phyloP scores from a whole-genome alignment of 2,329 filamentous ascomycete genomes.

The Cordyceps cicadae region DNA sequence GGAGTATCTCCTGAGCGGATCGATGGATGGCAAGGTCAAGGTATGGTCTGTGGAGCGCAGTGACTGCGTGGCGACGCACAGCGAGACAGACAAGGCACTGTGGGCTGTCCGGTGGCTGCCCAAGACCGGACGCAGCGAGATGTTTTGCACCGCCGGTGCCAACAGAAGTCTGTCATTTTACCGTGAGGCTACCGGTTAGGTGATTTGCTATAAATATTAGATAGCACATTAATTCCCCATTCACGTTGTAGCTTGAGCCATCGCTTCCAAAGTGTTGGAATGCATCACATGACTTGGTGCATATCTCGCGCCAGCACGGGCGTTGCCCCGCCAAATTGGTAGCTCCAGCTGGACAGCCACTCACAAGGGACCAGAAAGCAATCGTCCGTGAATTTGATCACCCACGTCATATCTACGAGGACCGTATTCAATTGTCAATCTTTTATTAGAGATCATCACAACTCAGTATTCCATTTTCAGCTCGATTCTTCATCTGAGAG shows the following conservation, averaged over 20 bases:
- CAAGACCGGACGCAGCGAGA: slow-evolving; percentile 57
- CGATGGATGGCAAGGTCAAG: slow-evolving; percentile 89
- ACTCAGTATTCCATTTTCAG: background rate
- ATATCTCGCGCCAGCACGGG: slow-evolving; percentile 27
- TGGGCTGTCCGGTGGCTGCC: slow-evolving; percentile 83
- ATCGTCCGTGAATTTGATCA: slow-evolving; percentile 7
- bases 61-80: slow-evolving; percentile 85
- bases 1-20: slow-evolving; percentile 80
- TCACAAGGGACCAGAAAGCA: background rate
- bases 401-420: slow-evolving; percentile 1
- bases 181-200: slow-evolving; percentile 62
- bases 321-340: slow-evolving; percentile 46
- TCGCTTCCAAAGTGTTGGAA: background rate
- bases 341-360: background rate
- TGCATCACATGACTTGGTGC: slow-evolving; percentile 41
- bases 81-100: slow-evolving; percentile 75
- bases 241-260: background rate
- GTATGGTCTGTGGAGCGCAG: slow-evolving; percentile 86
- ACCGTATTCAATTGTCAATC: background rate
- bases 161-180: slow-evolving; percentile 74
- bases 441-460: background rate
- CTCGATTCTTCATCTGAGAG: background rate
- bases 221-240: background rate
- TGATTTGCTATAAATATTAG: background rate
- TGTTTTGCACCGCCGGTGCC: slow-evolving; percentile 72